phyloP scores from a whole-genome alignment of 148 eudicot genomes.

The Cornus controversa region DNA sequence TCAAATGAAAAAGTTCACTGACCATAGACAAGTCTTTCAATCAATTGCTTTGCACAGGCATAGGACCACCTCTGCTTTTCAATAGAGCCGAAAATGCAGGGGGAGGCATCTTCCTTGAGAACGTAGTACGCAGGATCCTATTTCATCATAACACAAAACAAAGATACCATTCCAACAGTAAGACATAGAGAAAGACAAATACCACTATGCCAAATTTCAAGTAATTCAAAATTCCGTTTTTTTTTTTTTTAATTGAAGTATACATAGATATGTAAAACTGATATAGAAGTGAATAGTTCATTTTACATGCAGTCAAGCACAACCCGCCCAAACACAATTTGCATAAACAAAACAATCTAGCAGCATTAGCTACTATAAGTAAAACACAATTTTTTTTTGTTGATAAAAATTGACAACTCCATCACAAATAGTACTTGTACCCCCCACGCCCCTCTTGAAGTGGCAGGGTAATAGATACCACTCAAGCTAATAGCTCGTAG shows the following conservation, averaged over 20 bases:
- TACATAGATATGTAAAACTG: not conserved
- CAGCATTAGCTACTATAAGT: not conserved
- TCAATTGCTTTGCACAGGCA: slow-evolving; percentile 97
- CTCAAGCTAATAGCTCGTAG: too few species aligned
- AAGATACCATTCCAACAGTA: not conserved
- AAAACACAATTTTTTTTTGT: not conserved
- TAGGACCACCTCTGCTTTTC: slow-evolving; percentile 99
- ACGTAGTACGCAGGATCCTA: slow-evolving; percentile 90
- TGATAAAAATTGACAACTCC: too few species aligned
- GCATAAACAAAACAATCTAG: not conserved
- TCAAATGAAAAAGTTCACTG: not conserved
- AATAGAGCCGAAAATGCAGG: slow-evolving; percentile 96
- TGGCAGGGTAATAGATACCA: too few species aligned
- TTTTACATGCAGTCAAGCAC: not conserved
- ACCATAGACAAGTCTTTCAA: slow-evolving; percentile 96
- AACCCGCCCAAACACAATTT: not conserved
- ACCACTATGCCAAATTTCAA: not conserved
- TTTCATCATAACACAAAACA: slow-evolving; percentile 7
- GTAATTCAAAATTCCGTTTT: not conserved
- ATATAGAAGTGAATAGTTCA: not conserved
- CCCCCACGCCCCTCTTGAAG: too few species aligned
- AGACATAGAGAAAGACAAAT: not conserved
- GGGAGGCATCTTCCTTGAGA: slow-evolving; percentile 82
- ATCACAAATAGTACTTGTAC: too few species aligned
- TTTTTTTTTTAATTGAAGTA: not conserved